Evolutionary conservation across 2,329 filamentous ascomycete genomes (phyloP), one percentile per base, ranked within the genome.

Genomic region (Aureobasidium sp.): DNA sequence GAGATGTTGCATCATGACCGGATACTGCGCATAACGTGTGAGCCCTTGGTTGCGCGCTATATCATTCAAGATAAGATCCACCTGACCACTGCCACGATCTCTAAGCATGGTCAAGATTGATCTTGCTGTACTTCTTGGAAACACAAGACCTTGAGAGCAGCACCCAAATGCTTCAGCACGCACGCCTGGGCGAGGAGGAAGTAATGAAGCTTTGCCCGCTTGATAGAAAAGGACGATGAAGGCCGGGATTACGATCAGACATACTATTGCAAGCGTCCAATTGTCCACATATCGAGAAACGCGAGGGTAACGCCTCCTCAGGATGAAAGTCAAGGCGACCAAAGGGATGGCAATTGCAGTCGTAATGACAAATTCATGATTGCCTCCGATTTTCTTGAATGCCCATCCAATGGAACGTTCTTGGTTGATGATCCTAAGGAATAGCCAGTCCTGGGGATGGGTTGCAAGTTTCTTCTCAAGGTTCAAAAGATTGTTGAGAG

Each of bases 351-450:
- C 5, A 11, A 52, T 52, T 2, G n/a, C 16, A 6, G 27, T 21
- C 9, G 49, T 13, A 34, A 52, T 52, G 8, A 39, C 6, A 13
- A 37, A 10, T 5, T 52, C 49, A 8, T 39, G 32, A 10, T 52
- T 66, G 59, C 63, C 62, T 52, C 41, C 48, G 47, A 47, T 62
- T 53, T 16, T 27, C 21, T n/a, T 16, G 10, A 30, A 37, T 30
- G 15, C 63, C 70, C 72, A 73, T 50, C 66, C 64, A 2, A 71
- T 66, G 0, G 66, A 65, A 1, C 68, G 71, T 62, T 73, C 72
- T 9, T 70, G 72, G 53, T 72, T 72, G 63, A 74, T 73, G 29
- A 74, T 68, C 5, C 71, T 69, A 2, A 73, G 61, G 54, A 71
- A 74, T 7, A 73, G 44, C 70, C 71, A 73, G 21, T 65, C 15